Evolutionary conservation across 345 rosid species (phyloP).

Genomic region (Punica granatum): DNA sequence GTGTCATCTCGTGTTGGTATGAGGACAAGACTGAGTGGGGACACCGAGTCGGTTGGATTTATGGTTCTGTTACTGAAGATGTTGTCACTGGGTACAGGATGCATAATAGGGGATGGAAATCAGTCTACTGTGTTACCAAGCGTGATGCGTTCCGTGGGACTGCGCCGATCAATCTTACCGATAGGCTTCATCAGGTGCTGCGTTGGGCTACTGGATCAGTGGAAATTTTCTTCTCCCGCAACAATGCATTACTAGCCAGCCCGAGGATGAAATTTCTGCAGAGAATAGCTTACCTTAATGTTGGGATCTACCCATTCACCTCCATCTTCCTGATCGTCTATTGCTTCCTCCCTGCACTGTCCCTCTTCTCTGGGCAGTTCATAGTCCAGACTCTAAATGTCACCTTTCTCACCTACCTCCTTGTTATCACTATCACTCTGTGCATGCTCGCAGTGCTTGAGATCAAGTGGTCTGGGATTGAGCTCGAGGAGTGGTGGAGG

Average conservation of each 20-base stretch:
- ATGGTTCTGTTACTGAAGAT: slow-evolving; percentile 22
- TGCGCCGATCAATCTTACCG: slow-evolving; percentile 22
- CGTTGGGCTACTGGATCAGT: slow-evolving; percentile 25
- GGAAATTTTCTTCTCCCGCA: slow-evolving; percentile 24
- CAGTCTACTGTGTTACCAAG: slow-evolving; percentile 19
- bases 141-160: slow-evolving; percentile 23
- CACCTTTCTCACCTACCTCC: slow-evolving; percentile 17
- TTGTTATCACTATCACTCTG: slow-evolving; percentile 20
- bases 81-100: slow-evolving; percentile 25
- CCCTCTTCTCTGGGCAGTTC: slow-evolving; percentile 23
- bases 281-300: slow-evolving; percentile 24
- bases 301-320: slow-evolving; percentile 22
- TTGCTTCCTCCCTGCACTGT: slow-evolving; percentile 23
- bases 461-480: slow-evolving; percentile 25
- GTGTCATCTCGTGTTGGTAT: slow-evolving; percentile 22
- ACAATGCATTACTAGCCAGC: slow-evolving; percentile 23
- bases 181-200: slow-evolving; percentile 26
- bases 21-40: slow-evolving; percentile 27
- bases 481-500: slow-evolving; percentile 25
- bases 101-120: slow-evolving; percentile 27
- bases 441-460: slow-evolving; percentile 24
- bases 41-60: slow-evolving; percentile 17
- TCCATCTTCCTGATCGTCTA: slow-evolving; percentile 25
- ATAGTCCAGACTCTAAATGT: slow-evolving; percentile 16
- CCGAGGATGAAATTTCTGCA: slow-evolving; percentile 20